Conservation (phyloP, 1,284 basidiomycete genomes). For the Moesziomyces aphidis region DNA sequence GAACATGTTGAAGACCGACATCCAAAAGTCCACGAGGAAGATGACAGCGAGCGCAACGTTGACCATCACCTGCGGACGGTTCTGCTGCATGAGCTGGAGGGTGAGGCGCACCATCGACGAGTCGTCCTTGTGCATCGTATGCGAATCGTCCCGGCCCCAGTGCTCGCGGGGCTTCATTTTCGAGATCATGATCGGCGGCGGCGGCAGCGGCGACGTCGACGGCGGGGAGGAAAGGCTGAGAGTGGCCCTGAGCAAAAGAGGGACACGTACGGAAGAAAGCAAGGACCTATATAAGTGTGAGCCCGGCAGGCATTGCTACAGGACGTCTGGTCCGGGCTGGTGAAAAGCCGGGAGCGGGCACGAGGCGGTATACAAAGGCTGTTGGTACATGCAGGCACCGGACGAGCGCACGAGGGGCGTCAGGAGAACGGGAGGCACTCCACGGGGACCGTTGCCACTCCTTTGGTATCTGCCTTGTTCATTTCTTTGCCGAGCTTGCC, state of each 20-base stretch:
- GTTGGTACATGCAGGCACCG: not conserved
- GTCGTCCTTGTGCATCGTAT: constrained; percentile 23
- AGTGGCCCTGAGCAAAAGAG: not conserved
- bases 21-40: constrained; percentile 26
- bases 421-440: constrained; percentile 6
- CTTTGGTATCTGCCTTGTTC: not conserved
- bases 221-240: not conserved
- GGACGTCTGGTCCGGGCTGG: not conserved
- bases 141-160: constrained; percentile 12
- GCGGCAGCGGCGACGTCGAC: too few relatives aligned
- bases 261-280: not conserved
- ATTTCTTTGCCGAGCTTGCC: constrained; percentile 1
- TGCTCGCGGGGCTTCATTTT: constrained; percentile 6
- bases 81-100: constrained; percentile 36
- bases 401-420: not conserved
- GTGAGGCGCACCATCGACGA: constrained; percentile 37
- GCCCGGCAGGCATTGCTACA: not conserved
- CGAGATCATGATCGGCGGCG: constrained; percentile 1
- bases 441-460: not conserved
- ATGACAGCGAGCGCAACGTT: constrained; percentile 34
- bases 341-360: not conserved
- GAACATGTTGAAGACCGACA: constrained; percentile 29
- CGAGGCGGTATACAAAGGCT: not conserved
- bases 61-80: constrained; percentile 22
- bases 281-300: constrained; percentile 1